Evolutionary conservation across 306 rosid genomes (phyloP).

Genomic region (Quercus robur): DNA sequence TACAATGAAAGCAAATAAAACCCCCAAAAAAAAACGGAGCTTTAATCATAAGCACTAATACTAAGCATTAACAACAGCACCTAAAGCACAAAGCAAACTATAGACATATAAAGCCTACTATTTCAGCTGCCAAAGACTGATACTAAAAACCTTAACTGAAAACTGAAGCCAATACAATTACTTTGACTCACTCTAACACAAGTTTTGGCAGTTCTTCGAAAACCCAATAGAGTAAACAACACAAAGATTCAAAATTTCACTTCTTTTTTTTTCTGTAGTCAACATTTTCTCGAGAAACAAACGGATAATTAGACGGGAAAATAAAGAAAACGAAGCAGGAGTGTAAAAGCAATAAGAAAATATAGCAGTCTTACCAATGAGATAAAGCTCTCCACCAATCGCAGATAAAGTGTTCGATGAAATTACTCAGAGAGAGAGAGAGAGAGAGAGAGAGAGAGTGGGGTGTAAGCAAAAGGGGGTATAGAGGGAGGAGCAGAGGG

Average conservation of each 20-base stretch:
- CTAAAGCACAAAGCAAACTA: neutral
- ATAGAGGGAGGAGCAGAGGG: constrained; percentile 16
- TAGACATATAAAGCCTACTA: neutral
- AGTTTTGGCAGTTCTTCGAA: neutral
- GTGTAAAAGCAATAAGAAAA: neutral
- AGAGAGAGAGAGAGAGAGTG: neutral
- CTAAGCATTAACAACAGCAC: neutral
- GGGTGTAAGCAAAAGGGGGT: constrained; percentile 15
- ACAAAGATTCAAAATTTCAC: neutral
- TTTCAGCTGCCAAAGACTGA: neutral
- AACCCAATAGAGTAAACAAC: neutral
- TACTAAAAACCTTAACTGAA: neutral
- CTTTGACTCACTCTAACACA: neutral
- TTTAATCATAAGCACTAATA: neutral
- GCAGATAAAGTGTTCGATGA: neutral
- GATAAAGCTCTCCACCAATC: neutral
- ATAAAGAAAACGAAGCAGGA: neutral
- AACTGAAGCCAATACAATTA: neutral
- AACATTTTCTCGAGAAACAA: neutral
- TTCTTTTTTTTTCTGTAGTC: neutral
- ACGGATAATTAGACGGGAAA: neutral
- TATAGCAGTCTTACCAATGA: constrained; percentile 13
- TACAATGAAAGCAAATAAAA: neutral
- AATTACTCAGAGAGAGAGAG: neutral
- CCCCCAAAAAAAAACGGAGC: neutral